phyloP scores from a whole-genome alignment of 148 eudicot species.

The Cornus kousa region DNA sequence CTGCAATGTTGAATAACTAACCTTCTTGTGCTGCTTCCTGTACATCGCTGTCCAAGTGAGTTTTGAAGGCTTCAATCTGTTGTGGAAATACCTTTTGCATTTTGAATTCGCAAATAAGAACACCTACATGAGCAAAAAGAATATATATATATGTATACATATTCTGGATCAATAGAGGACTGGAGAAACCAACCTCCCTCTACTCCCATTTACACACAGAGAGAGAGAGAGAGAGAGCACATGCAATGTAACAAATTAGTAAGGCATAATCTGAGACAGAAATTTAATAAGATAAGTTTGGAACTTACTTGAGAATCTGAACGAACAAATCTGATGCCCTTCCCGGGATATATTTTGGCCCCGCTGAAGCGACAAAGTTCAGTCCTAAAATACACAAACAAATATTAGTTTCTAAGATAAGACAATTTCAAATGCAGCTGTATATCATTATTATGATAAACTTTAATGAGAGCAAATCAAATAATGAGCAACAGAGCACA shows the following conservation, averaged over 20 bases:
- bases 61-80: conserved; percentile 45
- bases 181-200: background rate
- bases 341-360: conserved; percentile 39
- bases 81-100: conserved; percentile 57
- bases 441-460: background rate
- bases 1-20: background rate
- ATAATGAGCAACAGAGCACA: too few species aligned
- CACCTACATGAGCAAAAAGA: conserved; percentile 10
- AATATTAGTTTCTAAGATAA: background rate
- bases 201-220: background rate
- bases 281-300: background rate
- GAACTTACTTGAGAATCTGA: conserved; percentile 30
- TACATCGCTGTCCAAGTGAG: conserved; percentile 44
- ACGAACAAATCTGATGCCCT: conserved; percentile 41
- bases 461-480: background rate
- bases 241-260: background rate
- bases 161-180: background rate
- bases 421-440: background rate
- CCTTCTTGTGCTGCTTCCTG: conserved; percentile 43
- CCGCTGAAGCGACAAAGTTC: conserved; percentile 42
- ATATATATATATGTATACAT: too few species aligned
- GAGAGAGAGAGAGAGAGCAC: background rate
- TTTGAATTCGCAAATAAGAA: conserved; percentile 39
- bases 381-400: conserved; percentile 11
- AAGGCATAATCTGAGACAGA: background rate